These are phyloP conservation scores for Skeletonema marinoi DNA, from an alignment of 108 stramenopile species.

Conservation along the genomic window DNA sequence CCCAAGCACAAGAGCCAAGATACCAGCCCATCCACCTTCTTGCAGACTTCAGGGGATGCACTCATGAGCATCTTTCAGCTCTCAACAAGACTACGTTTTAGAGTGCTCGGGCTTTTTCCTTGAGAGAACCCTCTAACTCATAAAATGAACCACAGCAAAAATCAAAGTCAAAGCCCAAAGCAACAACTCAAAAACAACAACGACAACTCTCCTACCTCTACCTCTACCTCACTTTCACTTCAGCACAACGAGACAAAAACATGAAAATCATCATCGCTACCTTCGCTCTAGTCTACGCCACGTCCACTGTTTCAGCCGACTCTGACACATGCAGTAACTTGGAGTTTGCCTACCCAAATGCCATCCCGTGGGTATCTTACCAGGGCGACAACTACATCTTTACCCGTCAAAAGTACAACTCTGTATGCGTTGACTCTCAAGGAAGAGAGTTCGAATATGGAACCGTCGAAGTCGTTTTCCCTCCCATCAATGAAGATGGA, in stretches of 20 bases:
- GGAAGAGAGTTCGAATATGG: not conserved
- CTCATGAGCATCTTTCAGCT: too few species aligned
- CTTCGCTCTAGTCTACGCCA: constrained; percentile 39
- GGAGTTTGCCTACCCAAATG: not conserved
- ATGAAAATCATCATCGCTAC: constrained; percentile 53
- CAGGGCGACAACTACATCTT: not conserved
- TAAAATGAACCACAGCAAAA: constrained; percentile 39
- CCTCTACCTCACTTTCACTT: not conserved
- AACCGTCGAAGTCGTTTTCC: not conserved
- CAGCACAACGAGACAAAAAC: constrained; percentile 8
- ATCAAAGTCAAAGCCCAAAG: constrained; percentile 63
- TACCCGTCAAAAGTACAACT: constrained; percentile 7
- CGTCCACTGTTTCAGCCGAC: constrained; percentile 7
- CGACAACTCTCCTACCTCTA: not conserved
- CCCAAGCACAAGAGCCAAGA: too few species aligned
- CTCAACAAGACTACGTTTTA: too few species aligned
- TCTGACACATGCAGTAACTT: not conserved
- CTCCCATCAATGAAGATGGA: not conserved
- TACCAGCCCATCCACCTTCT: too few species aligned
- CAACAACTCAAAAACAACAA: too few species aligned
- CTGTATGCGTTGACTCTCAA: not conserved
- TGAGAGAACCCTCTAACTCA: not conserved
- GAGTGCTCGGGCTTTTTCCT: too few species aligned
- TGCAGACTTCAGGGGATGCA: too few species aligned
- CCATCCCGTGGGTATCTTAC: constrained; percentile 1